Percentiles rank a stretch among this genome's conserved stretches.
These are phyloP conservation scores for Rasamsonia emersonii DNA, from an alignment of 2,329 filamentous ascomycete species.

Conservation along the genomic window DNA sequence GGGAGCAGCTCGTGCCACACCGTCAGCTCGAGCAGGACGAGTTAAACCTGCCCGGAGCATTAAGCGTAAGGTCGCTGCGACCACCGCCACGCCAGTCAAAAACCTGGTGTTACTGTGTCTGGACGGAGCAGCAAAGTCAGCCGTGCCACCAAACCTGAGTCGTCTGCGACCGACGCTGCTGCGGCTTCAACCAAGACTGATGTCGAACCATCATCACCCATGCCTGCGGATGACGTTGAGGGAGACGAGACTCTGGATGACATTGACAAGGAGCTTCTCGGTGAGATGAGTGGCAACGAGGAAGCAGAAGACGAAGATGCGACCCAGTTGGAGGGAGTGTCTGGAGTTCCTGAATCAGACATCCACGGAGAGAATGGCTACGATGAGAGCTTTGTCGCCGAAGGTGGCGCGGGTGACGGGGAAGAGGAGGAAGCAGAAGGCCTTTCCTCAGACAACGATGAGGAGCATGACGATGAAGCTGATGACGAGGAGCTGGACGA, in stretches of 20 bases:
- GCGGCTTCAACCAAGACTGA: slow-evolving; percentile 11
- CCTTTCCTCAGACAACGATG: slow-evolving; percentile 8
- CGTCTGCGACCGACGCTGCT: slow-evolving; percentile 22
- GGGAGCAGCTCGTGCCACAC: slow-evolving; percentile 6
- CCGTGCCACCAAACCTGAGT: slow-evolving; percentile 16
- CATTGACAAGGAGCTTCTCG: slow-evolving; percentile 29
- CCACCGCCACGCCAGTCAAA: slow-evolving; percentile 5
- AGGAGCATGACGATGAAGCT: slow-evolving; percentile 14
- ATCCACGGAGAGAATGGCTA: slow-evolving; percentile 13
- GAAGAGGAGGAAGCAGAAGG: slow-evolving; percentile 23
- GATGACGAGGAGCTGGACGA: slow-evolving; percentile 15
- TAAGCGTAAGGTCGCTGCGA: slow-evolving; percentile 7
- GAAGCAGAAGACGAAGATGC: slow-evolving; percentile 15
- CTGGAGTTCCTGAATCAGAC: slow-evolving; percentile 12
- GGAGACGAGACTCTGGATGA: slow-evolving; percentile 28
- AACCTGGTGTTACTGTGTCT: slow-evolving; percentile 1
- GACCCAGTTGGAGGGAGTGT: slow-evolving; percentile 3
- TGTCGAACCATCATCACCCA: slow-evolving; percentile 16
- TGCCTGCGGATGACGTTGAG: slow-evolving; percentile 17
- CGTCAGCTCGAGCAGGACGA: slow-evolving; percentile 5
- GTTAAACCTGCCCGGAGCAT: slow-evolving; percentile 6
- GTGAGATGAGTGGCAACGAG: slow-evolving; percentile 29
- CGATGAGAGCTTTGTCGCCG: slow-evolving; percentile 22
- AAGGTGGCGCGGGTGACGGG: slow-evolving; percentile 19
- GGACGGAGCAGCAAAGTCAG: slow-evolving; percentile 11